Base-by-base conservation (phyloP, 768 basidiomycete genomes). In the Collybia nuda region DNA sequence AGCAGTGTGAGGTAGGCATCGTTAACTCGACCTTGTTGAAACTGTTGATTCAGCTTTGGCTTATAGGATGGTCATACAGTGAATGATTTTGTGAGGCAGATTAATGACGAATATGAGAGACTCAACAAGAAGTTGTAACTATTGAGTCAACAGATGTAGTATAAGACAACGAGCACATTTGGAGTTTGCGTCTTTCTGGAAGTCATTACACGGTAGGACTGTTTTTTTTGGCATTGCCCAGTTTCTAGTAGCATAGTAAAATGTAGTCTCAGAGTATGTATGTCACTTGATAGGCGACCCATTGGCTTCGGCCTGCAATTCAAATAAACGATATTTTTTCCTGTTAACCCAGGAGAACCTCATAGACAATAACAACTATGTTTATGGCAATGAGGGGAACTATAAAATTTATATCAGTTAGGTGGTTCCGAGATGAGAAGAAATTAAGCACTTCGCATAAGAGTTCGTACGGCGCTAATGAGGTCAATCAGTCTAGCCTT, bases 381-480 rank as follows among this genome's bases (percentile, higher is more conserved):
- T 98, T 98, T 44, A 90, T 62, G 29, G 77, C 84, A 64, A 98
- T 98, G 39, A 98, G 75, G 32, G 95, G 95, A 78, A 98, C 95
- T 98, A 53, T 18, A 59, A 58, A 24, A 44, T 43, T 40, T 46
- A 51, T 47, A 14, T 42, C 24, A 45, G 49, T 47, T 43, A 14
- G n/a, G 18, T 19, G 19, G 12, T 39, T 14, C 21, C 39, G 5
- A 49, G 9, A n/a, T 72, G 43, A 47, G 11, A 46, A 48, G 51
- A 32, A 32, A 35, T 47, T 37, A 84, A 95, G 76, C 67, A 99
- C 96, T 93, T 68, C 96, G 84, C 91, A 98, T 92, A 60, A 99
- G 78, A 40, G 96, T 98, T 71, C 96, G 79, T 53, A 98, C 93
- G 32, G 96, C 96, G 59, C 89, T 84, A 55, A 98, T 97, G 60